A percentile compares a stretch with the other conserved stretches of the same genome.
Evolutionary conservation across 805 yeast genomes (phyloP).

Genomic region (Candida sithepensis): DNA sequence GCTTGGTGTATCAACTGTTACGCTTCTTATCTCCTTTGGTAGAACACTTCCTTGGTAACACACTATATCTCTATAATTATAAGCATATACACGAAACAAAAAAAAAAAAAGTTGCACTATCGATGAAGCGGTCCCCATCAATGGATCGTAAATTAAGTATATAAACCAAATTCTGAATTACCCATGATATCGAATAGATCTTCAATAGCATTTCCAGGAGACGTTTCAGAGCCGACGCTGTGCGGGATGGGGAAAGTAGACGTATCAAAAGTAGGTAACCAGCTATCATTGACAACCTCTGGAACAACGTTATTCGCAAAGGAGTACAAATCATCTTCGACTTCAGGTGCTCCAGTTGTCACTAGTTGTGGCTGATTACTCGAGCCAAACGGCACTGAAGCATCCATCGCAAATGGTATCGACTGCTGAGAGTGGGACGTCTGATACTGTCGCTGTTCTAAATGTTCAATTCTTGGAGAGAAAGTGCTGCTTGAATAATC

Average conservation of each 20-base stretch:
- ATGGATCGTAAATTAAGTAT: constrained; percentile 1
- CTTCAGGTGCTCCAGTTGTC: not conserved
- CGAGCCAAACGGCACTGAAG: not conserved
- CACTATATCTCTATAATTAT: no score
- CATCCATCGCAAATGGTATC: not conserved
- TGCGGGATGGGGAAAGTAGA: constrained; percentile 10
- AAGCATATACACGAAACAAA: no score
- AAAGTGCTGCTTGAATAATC: not conserved
- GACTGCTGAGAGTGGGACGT: not conserved
- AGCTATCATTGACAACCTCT: constrained; percentile 18
- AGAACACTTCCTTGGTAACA: no score
- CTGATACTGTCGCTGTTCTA: not conserved
- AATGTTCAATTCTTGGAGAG: not conserved
- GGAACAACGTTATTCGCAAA: constrained; percentile 6
- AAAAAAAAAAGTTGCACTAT: no score
- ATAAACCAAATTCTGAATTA: constrained; percentile 8
- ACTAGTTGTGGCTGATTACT: not conserved
- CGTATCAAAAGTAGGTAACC: constrained; percentile 22
- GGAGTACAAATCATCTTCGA: not conserved
- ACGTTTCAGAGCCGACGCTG: not conserved
- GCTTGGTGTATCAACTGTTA: no score
- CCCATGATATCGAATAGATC: constrained; percentile 17
- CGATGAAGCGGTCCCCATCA: not conserved
- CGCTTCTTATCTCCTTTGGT: no score
- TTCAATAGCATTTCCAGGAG: constrained; percentile 8